Percentiles rank a stretch among this genome's conserved stretches.
phyloP scores from a whole-genome alignment of 768 basidiomycete genomes.

The Saitozyma sp. region DNA sequence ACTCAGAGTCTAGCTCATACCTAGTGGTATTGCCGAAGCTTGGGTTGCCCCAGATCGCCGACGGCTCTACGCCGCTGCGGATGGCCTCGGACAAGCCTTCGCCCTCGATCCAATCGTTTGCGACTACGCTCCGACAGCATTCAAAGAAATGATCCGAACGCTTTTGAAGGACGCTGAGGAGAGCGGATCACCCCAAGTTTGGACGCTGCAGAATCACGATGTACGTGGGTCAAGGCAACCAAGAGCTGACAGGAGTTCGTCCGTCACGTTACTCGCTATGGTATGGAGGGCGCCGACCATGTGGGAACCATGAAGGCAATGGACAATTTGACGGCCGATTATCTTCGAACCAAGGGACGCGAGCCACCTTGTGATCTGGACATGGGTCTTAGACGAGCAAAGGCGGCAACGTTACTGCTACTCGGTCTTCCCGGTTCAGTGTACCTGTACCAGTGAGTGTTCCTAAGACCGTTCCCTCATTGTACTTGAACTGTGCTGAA shows the following conservation, averaged over 20 bases:
- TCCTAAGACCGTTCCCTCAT: background rate
- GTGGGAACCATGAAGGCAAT: constrained; percentile 13
- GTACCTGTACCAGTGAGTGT: constrained; percentile 41
- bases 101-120: constrained; percentile 38
- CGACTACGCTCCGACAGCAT: constrained; percentile 23
- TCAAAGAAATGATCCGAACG: constrained; percentile 21
- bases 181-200: constrained; percentile 26
- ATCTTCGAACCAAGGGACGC: too few relatives aligned
- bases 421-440: constrained; percentile 40
- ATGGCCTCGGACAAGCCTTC: constrained; percentile 42
- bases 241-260: constrained; percentile 22
- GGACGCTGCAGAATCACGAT: constrained; percentile 36
- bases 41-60: constrained; percentile 40
- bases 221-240: constrained; percentile 7
- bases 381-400: constrained; percentile 24
- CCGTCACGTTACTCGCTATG: constrained; percentile 40
- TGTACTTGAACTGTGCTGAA: background rate
- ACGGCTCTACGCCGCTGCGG: constrained; percentile 31
- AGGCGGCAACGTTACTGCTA: constrained; percentile 36
- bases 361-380: constrained; percentile 20
- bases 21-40: constrained; percentile 39
- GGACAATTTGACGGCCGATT: too few relatives aligned
- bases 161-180: constrained; percentile 14
- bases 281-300: constrained; percentile 14
- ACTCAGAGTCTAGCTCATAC: constrained; percentile 5